Base-by-base conservation (phyloP, 495 filamentous ascomycete genomes). In the Apodospora peruviana region DNA sequence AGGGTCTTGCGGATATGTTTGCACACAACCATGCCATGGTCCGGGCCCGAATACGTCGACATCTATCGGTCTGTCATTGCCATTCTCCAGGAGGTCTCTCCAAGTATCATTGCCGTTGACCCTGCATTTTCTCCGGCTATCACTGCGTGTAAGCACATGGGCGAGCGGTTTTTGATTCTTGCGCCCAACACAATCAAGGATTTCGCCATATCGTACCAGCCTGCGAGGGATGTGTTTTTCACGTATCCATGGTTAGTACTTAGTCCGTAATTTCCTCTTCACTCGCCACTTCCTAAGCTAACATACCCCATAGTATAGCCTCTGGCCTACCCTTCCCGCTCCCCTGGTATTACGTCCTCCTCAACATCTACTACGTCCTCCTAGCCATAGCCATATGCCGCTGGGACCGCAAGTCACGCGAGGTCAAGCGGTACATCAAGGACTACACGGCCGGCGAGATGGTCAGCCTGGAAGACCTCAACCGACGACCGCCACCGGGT, bases 61-160 rank as follows among this genome's bases (percentile, higher is more conserved):
- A 69, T 75, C n/a, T 74, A 73, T 41, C 49, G 63, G 40, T 69
- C 67, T 39, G 69, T 71, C 36, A 21, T 74, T 4, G 66, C 67
- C 20, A 73, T 79, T 17, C 51, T 79, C 27, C 45, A 63, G 1
- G 47, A 64, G 0, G 51, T 75, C 0, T 46, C 65, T 14, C 73
- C 78, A 4, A 53, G 61, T 9, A 49, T 78, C 11, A 62, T 76
- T 8, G 73, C 74, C 8, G 65, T 73, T 35, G 75, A 81, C 50
- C 74, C 75, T 2, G 66, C 74, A 12, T 70, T 82, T 27, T 65
- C 70, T 14, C 71, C 75, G 17, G 77, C 69, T 0, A 47, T 75
- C 11, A 77, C 78, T 40, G 77, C 74, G n/a, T 69, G 64, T 46
- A 64, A 58, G 32, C 51, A 47, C 18, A 57, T 57, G 48, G 52